Base-by-base conservation (phyloP, 73 alveolate genomes). In the Blepharisma japonicum region DNA sequence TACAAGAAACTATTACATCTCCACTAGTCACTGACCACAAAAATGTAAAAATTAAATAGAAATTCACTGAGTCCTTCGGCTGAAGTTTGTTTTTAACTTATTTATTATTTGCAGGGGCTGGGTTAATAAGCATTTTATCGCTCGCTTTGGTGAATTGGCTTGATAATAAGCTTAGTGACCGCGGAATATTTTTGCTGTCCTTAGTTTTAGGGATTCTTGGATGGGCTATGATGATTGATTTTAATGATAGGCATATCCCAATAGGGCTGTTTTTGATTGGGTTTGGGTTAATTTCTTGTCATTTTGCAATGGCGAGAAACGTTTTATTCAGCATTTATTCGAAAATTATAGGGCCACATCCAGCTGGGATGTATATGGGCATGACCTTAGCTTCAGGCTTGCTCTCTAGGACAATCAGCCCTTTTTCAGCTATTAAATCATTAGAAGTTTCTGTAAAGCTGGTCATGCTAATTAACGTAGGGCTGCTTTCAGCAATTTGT, bases 291-390 rank as follows among this genome's bases (percentile, higher is more conserved):
- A 81, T 72, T 32, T 20, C 83, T 11, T 25, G 54, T 51, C 42
- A 77, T 6, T 81, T 81, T 45, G 51, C 77, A 20, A 18, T 81
- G 46, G 83, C 80, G 1, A 71, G 88, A 71, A 77, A 79, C 7
- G 68, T 49, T 56, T 55, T 79, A 5, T 66, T 81, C 42, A 9
- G 71, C 1, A 11, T 81, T 46, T 71, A 51, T 56, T 71, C 87
- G 7, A 81, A 81, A 56, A 50, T 74, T 21, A 81, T 81, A n/a
- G 88, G 88, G 1, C 56, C 82, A 18, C 76, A 81, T 25, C 74
- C 80, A 39, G 88, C 88, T 45, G 88, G 88, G 45, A 53, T 45
- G 20, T 81, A 81, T 71, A 71, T 81, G 83, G 88, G 88, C 8
- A 51, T 55, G 42, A 81, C 71, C 72, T 53, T 81, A n/a, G 83